Conservation (phyloP, 164 flowering plant species). For the Magnolia sinica region DNA sequence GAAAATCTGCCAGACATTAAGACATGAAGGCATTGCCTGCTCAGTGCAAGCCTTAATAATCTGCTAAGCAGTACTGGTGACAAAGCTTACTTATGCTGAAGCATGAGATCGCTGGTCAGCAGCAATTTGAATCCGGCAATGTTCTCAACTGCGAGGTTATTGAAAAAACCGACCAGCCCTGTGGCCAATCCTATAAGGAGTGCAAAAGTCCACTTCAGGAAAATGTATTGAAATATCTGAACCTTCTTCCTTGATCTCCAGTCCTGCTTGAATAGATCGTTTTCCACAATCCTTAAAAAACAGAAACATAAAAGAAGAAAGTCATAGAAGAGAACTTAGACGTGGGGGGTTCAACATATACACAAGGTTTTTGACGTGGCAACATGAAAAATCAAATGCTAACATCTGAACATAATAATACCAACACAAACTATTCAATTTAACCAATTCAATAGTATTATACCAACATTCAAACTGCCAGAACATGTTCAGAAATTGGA, state of each 20-base stretch:
- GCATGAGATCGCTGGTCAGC: conserved; percentile 60
- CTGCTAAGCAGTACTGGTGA: neutral
- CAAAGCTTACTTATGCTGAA: conserved; percentile 48
- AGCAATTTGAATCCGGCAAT: conserved; percentile 84
- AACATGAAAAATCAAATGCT: neutral
- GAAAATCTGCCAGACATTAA: neutral
- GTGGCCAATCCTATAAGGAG: conserved; percentile 69
- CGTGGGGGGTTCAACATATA: no score
- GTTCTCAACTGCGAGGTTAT: conserved; percentile 85
- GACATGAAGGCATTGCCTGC: neutral
- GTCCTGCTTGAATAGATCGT: conserved; percentile 87
- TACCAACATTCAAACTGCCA: no score
- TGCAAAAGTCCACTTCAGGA: conserved; percentile 85
- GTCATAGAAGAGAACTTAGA: neutral
- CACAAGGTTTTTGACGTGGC: no score
- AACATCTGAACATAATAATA: neutral
- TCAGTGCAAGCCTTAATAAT: neutral
- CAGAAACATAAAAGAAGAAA: neutral
- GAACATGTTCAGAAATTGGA: no score
- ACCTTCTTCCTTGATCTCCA: conserved; percentile 78
- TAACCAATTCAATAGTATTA: no score
- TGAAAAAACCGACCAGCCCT: conserved; percentile 71
- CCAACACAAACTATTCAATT: neutral
- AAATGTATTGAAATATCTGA: conserved; percentile 74
- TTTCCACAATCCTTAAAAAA: conserved; percentile 73